These are phyloP conservation scores for Melastoma malabathricum DNA, from an alignment of 345 rosid genomes.

Conservation along the genomic window DNA sequence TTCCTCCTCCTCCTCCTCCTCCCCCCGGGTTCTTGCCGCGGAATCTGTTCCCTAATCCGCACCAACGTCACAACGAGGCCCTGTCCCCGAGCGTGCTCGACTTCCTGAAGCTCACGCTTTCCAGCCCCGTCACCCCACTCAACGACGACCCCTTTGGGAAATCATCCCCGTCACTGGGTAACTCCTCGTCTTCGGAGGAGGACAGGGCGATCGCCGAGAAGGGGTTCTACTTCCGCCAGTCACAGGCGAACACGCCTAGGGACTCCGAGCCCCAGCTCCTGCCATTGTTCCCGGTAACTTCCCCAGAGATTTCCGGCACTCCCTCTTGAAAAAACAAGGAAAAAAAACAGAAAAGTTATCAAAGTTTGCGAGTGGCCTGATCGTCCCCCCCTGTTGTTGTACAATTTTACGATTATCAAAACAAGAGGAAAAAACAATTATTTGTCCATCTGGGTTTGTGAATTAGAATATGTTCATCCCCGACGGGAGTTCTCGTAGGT, in stretches of 20 bases:
- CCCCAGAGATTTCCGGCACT: slow-evolving; percentile 11
- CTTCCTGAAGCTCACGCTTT: slow-evolving; percentile 1
- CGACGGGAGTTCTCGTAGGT: too few species aligned
- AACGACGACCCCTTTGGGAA: not conserved
- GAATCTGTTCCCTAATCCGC: not conserved
- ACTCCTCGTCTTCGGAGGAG: slow-evolving; percentile 6
- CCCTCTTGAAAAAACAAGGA: not conserved
- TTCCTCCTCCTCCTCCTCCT: slow-evolving; percentile 5
- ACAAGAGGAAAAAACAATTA: too few species aligned
- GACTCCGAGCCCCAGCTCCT: slow-evolving; percentile 19
- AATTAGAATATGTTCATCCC: too few species aligned
- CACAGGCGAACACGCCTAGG: slow-evolving; percentile 23
- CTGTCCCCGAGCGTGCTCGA: slow-evolving; percentile 5
- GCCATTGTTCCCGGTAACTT: slow-evolving; percentile 27
- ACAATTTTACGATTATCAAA: too few species aligned
- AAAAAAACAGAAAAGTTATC: not conserved
- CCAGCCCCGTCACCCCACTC: slow-evolving; percentile 10
- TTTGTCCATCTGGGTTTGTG: too few species aligned
- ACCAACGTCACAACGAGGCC: not conserved
- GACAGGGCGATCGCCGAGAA: slow-evolving; percentile 18
- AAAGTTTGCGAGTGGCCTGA: not conserved
- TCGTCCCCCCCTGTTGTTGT: too few species aligned
- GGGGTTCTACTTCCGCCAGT: slow-evolving; percentile 30
- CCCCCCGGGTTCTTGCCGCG: slow-evolving; percentile 1
- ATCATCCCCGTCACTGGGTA: not conserved